Percentiles rank a stretch among this genome's conserved stretches.
These are phyloP conservation scores for Globisporangium paddicum DNA, from an alignment of 352 stramenopile species.

Conservation along the genomic window DNA sequence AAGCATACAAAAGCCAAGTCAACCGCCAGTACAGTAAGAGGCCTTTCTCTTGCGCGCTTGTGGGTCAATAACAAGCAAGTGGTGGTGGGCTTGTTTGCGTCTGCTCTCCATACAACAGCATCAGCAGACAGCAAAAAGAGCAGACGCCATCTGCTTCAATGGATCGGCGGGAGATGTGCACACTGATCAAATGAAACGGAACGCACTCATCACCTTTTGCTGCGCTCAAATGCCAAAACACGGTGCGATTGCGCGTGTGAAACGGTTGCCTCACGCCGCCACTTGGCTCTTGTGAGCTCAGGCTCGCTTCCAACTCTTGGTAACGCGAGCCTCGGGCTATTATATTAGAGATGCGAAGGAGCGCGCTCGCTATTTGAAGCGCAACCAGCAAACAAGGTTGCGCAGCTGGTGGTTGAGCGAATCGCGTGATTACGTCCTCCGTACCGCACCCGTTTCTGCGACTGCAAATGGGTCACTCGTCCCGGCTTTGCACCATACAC, in stretches of 20 bases:
- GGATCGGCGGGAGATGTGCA: slow-evolving; percentile 8
- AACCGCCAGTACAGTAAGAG: no score
- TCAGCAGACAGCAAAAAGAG: background rate
- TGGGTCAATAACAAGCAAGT: background rate
- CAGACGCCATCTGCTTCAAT: background rate
- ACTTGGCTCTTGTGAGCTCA: no score
- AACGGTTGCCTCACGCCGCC: no score
- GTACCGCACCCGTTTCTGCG: slow-evolving; percentile 1
- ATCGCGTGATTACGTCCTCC: background rate
- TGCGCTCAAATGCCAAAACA: background rate
- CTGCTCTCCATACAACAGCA: background rate
- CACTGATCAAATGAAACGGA: slow-evolving; percentile 10
- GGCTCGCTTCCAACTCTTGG: no score
- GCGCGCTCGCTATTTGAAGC: no score
- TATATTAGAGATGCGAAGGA: no score
- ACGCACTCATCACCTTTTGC: background rate
- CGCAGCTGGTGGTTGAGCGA: background rate
- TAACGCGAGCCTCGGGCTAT: no score
- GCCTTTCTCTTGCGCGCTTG: background rate
- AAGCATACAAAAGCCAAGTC: no score
- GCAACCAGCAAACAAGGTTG: no score
- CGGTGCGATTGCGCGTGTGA: background rate
- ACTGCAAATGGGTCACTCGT: background rate
- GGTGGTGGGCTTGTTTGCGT: background rate
- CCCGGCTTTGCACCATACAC: background rate